Conservation (phyloP, 2,329 filamentous ascomycete species). For the Colletotrichum phormii region DNA sequence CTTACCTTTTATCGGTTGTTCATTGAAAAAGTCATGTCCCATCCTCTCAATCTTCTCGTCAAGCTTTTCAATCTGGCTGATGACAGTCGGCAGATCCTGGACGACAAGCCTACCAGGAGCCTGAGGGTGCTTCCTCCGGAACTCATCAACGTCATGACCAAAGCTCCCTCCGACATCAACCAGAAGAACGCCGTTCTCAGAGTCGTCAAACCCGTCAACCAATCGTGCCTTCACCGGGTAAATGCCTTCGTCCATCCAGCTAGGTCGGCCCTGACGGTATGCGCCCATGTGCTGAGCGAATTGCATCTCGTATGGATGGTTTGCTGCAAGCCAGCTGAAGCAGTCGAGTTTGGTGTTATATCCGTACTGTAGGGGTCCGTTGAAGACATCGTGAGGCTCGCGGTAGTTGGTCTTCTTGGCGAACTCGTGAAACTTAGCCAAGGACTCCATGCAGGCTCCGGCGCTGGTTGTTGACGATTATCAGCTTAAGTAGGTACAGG, state of each 20-base stretch:
- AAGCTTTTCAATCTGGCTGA: constrained; percentile 46
- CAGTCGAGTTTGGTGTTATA: constrained; percentile 43
- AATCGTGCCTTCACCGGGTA: constrained; percentile 48
- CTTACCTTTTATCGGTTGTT: constrained; percentile 56
- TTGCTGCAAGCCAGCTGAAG: constrained; percentile 13
- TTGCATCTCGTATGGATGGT: constrained; percentile 6
- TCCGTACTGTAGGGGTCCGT: constrained; percentile 47
- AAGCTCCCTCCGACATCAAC: constrained; percentile 51
- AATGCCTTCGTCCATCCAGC: constrained; percentile 48
- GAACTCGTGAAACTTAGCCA: constrained; percentile 44
- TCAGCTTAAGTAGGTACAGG: no score
- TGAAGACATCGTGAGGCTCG: constrained; percentile 43
- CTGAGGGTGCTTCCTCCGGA: constrained; percentile 48
- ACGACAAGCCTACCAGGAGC: constrained; percentile 51
- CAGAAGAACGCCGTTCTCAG: constrained; percentile 40
- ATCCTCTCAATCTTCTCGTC: constrained; percentile 48
- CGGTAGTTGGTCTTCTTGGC: constrained; percentile 43
- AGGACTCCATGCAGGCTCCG: constrained; percentile 35
- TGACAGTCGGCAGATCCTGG: constrained; percentile 59
- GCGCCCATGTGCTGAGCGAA: constrained; percentile 42
- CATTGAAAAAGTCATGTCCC: constrained; percentile 58
- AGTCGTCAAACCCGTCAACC: constrained; percentile 42
- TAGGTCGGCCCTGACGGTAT: constrained; percentile 46
- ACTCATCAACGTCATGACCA: constrained; percentile 50
- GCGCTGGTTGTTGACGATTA: constrained; percentile 19